Evolutionary conservation across 83 land plant species (phyloP).

Genomic region (Picea abies): DNA sequence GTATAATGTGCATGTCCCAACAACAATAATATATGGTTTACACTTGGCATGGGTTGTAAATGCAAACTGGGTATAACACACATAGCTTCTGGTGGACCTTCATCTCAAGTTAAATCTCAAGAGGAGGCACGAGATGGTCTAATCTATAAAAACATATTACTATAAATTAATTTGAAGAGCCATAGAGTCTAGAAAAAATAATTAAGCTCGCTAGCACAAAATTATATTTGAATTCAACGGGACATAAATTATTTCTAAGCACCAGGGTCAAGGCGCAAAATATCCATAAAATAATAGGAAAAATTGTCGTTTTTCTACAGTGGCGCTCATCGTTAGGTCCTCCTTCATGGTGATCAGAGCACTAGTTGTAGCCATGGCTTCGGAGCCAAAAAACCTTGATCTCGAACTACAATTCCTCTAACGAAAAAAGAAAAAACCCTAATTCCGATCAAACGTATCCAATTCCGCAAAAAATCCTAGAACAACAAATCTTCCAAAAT

Average conservation of each 20-base stretch:
- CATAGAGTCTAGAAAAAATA: not conserved
- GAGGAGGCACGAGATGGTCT: too few relatives aligned
- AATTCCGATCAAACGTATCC: not conserved
- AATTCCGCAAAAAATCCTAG: not conserved
- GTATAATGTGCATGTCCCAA: too few relatives aligned
- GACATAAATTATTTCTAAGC: not conserved
- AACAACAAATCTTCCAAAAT: not conserved
- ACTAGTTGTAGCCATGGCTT: slow-evolving; percentile 76
- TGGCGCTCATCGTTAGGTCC: slow-evolving; percentile 49
- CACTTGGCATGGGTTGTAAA: too few relatives aligned
- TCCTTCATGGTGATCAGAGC: slow-evolving; percentile 86
- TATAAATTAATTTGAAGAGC: not conserved
- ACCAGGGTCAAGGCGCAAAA: not conserved
- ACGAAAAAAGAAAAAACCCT: not conserved
- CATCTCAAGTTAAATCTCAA: too few relatives aligned
- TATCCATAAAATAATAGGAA: not conserved
- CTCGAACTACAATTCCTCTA: not conserved
- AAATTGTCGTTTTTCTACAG: not conserved
- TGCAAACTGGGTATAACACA: too few relatives aligned
- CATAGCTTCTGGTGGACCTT: too few relatives aligned
- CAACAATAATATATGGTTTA: too few relatives aligned
- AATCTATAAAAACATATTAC: too few relatives aligned
- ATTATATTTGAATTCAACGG: not conserved
- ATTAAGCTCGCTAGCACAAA: too few relatives aligned
- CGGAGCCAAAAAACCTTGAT: not conserved